Evolutionary conservation across 441 rosid species (phyloP).

Genomic region (Populus hybrid): DNA sequence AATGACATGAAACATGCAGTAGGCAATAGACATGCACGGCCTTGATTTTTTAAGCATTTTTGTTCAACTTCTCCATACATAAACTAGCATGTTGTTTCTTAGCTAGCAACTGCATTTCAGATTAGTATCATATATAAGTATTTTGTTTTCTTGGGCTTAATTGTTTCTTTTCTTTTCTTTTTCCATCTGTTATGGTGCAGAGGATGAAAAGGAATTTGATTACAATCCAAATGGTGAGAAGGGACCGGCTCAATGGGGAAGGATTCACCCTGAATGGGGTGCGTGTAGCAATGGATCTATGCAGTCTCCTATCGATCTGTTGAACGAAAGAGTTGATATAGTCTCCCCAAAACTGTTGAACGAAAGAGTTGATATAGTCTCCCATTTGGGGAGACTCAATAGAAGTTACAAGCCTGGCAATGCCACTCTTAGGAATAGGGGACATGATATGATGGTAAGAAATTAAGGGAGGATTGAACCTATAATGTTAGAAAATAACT

Average conservation of each 20-base stretch:
- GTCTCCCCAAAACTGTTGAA: too few species aligned
- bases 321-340: conserved; percentile 41
- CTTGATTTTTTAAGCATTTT: not conserved
- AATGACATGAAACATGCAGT: too few species aligned
- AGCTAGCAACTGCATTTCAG: not conserved
- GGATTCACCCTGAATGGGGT: conserved; percentile 55
- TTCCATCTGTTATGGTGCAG: too few species aligned
- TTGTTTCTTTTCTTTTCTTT: not conserved
- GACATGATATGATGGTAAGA: too few species aligned
- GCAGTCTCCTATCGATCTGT: conserved; percentile 77
- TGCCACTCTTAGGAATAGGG: too few species aligned
- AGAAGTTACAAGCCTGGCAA: too few species aligned
- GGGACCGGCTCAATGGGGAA: conserved; percentile 70
- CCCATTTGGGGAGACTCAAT: too few species aligned
- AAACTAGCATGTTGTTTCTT: not conserved
- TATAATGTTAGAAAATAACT: too few species aligned
- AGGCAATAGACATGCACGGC: not conserved
- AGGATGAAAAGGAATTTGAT: not conserved
- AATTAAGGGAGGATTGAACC: too few species aligned
- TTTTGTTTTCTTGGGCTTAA: not conserved
- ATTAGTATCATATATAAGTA: not conserved
- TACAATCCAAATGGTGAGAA: conserved; percentile 28
- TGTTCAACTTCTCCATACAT: not conserved
- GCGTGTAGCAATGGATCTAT: conserved; percentile 58
- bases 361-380: too few species aligned